Base-by-base conservation (phyloP, 2,329 filamentous ascomycete genomes). In the Paraphoma sp. region DNA sequence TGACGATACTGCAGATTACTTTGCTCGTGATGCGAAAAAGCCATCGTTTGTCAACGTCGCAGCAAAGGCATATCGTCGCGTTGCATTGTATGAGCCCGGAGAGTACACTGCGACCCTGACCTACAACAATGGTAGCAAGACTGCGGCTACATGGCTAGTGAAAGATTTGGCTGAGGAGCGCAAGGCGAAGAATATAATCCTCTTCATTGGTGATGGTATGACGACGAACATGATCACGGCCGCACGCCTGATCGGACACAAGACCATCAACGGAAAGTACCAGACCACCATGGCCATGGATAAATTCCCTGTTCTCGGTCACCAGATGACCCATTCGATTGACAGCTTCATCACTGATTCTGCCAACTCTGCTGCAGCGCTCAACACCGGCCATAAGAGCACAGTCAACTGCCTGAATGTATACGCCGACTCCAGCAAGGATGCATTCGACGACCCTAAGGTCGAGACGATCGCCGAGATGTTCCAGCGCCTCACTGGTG, bases 291-390 rank as follows among this genome's bases (percentile, higher is more conserved):
- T 96, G 83, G 83, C 87, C 70, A 82, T 96, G 81, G 92, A 96
- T 79, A 84, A 92, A 71, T 95, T 95, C 78, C 91, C 92, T 2
- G 85, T 93, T n/a, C 73, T 94, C 10, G 92, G 92, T 17, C 92
- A 96, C 75, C 91, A 94, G 78, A 94, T 95, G 84, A 93, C 91
- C 10, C 91, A 94, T 78, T 93, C 90, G 1, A 86, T 95, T 71
- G 91, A 94, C 79, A 87, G 83, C 48, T 94, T 91, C 82, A 94
- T 95, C 72, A 95, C 91, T 38, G 91, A 95, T 76, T 92, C 89
- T 58, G 92, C 92, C 77, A 95, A 95, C 79, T 92, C 89, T 5
- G 91, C 91, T 4, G 91, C 89, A 43, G 90, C 91, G 14, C 81
- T 95, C 16, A 95, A 94, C 80, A 87, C 86, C 23, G 92, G 92